A percentile compares a stretch with the other conserved stretches of the same genome.
Evolutionary conservation across 371 early-diverging fungal species (phyloP).

Genomic region (Saksenaea vasiformis): DNA sequence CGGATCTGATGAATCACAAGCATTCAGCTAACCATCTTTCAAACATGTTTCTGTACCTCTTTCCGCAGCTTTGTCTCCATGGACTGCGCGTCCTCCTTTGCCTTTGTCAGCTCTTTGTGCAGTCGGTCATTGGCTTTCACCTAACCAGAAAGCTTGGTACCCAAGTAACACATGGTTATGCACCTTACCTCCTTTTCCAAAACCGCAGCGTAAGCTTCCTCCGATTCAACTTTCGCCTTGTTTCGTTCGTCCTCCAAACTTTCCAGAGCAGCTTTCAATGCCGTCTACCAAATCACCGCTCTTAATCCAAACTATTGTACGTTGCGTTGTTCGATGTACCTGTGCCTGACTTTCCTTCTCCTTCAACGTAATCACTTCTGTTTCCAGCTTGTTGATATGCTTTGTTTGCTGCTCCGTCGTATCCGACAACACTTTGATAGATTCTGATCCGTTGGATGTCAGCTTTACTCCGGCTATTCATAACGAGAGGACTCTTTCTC

Average conservation of each 20-base stretch:
- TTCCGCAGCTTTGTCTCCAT: constrained; percentile 44
- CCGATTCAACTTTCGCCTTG: constrained; percentile 47
- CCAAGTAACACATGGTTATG: no score
- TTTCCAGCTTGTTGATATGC: constrained; percentile 63
- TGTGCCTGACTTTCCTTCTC: constrained; percentile 55
- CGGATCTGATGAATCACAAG: constrained; percentile 34
- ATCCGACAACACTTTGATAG: constrained; percentile 51
- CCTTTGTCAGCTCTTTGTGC: constrained; percentile 53
- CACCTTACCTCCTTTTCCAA: constrained; percentile 57
- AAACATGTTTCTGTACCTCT: constrained; percentile 31
- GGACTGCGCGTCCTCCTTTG: constrained; percentile 33
- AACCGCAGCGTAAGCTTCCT: constrained; percentile 54
- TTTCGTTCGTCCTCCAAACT: constrained; percentile 30
- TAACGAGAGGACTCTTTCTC: not conserved
- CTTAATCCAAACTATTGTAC: not conserved
- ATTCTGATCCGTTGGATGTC: constrained; percentile 28
- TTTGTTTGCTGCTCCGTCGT: constrained; percentile 66
- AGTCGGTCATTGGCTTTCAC: constrained; percentile 48
- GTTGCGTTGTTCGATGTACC: constrained; percentile 33
- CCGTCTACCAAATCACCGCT: constrained; percentile 5
- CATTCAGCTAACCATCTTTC: not conserved
- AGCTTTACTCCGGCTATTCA: not conserved
- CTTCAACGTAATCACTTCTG: constrained; percentile 42
- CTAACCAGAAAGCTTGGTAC: not conserved
- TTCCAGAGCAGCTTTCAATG: constrained; percentile 20